Evolutionary conservation across 2,329 filamentous ascomycete genomes (phyloP), one percentile per base, ranked within the genome.

Genomic region (Alternaria infectoria): DNA sequence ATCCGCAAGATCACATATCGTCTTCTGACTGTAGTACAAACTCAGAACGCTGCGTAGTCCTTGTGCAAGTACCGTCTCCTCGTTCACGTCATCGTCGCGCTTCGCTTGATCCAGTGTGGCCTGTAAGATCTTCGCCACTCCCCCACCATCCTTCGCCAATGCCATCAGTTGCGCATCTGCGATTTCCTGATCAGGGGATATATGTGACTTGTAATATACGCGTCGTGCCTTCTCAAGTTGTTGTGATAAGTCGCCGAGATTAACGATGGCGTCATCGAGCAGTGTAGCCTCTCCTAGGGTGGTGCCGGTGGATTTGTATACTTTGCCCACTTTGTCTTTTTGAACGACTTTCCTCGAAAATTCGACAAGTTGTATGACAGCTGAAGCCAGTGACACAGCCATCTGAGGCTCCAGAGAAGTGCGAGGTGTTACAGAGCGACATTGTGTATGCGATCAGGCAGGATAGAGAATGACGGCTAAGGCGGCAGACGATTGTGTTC

Each of bases 301-400:
- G 4, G 36, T 43, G 19, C 19, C 6, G 21, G 47, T 25, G 15
- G 47, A 28, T 19, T 11, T 50, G 26, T 47, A 46, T 26, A 56
- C 6, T 15, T 56, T 46, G 21, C 44, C 44, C 44, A 46, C 11
- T n/a, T 21, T 7, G 25, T 40, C 30, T 4, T 36, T 26, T 2
- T 44, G 47, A 5, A 59, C 21, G 8, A 63, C 25, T 12, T 26
- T 43, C 1, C 44, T 40, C 5, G 61, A 46, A 21, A 59, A 59
- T 0, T 63, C 51, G 23, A 63, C 44, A 10, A 63, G 19, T 11
- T 63, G 61, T 17, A 63, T 28, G 9, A 59, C 45, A 9, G 50
- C 51, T 9, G 56, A 59, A 5, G 61, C 61, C 5, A 63, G 21
- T 6, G 17, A 28, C 6, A 57, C 30, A n/a, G 59, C 54, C 26